Evolutionary conservation across 2,329 filamentous ascomycete genomes (phyloP), one percentile per base, ranked within the genome.

Genomic region (Leptodontidium sp.): DNA sequence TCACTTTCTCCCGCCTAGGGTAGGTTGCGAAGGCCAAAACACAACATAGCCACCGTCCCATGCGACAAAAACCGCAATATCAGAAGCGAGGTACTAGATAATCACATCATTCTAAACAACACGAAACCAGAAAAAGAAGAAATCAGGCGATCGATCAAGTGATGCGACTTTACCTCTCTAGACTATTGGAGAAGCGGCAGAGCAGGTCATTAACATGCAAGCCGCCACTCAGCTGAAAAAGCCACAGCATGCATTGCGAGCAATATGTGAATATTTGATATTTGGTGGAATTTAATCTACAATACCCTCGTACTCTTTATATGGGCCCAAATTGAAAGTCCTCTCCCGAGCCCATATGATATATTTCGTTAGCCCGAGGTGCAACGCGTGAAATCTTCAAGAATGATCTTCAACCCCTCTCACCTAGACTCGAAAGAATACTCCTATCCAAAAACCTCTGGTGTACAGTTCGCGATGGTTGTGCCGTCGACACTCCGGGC

Each of bases 221-320:
- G 24, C 24, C 29, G 11, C 24, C 12, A 53, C 26, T 29, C 50
- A 53, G 50, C 50, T 53, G 24, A 26, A 53, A 53, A 50, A 53
- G 50, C 55, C 55, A 59, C 55, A 26, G 12, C 15, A 59, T 59
- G 55, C 32, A 40, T 21, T 40, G 55, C 15, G 12, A 26, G 32
- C 40, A 26, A n/a, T 15, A 32, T 40, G 17, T 43, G 55, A 59
- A 40, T 8, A 26, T 2, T 12, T 14, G 24, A 40, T 8, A 26
- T 2, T 12, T 14, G 24, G 8, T 40, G 50, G 24, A 11, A 15
- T 12, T 21, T 53, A 15, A 29, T 53, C 24, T 29, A 53, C 24
- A 53, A 29, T 53, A 4, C 50, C 50, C 50, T 53, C 50, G 9
- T 40, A 40, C 9, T 9, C 4, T 17, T 53, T 32, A 8, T 3